phyloP scores from a whole-genome alignment of 257 asterid genomes.

The Haberlea rhodopensis region DNA sequence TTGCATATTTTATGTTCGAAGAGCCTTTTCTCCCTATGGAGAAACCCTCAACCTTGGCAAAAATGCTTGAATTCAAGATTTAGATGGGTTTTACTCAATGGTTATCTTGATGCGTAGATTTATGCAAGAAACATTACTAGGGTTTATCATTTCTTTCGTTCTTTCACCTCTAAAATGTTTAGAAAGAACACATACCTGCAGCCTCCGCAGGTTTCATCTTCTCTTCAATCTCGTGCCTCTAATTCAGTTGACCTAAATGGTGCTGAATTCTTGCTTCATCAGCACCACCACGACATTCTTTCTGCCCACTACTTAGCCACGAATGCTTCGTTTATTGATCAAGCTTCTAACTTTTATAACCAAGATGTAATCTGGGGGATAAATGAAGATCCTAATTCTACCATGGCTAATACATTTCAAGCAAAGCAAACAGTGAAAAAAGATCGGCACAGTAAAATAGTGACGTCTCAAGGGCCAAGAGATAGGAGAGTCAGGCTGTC shows the following conservation, averaged over 20 bases:
- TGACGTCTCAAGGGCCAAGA: conserved; percentile 77
- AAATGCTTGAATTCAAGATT: neutral
- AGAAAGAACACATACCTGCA: conserved; percentile 42
- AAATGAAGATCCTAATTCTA: conserved; percentile 17
- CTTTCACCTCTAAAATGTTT: conserved; percentile 36
- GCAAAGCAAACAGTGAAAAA: conserved; percentile 34
- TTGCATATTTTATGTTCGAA: neutral
- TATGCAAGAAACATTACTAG: conserved; percentile 16
- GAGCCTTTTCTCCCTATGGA: conserved; percentile 25
- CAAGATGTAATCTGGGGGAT: conserved; percentile 9
- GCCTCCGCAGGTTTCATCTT: conserved; percentile 35
- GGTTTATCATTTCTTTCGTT: conserved; percentile 5
- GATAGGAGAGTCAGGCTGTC: conserved; percentile 84
- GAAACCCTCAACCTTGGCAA: neutral
- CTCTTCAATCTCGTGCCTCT: conserved; percentile 25
- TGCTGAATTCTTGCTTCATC: conserved; percentile 40
- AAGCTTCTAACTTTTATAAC: conserved; percentile 21
- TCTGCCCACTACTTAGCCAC: conserved; percentile 27
- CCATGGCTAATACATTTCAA: neutral
- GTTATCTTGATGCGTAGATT: neutral
- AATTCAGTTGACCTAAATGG: conserved; percentile 34
- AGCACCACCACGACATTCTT: conserved; percentile 32
- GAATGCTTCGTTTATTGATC: conserved; percentile 25
- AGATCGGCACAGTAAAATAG: conserved; percentile 77
- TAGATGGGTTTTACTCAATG: neutral